Base-by-base conservation (phyloP, 495 filamentous ascomycete species). In the Zalerion maritima region DNA sequence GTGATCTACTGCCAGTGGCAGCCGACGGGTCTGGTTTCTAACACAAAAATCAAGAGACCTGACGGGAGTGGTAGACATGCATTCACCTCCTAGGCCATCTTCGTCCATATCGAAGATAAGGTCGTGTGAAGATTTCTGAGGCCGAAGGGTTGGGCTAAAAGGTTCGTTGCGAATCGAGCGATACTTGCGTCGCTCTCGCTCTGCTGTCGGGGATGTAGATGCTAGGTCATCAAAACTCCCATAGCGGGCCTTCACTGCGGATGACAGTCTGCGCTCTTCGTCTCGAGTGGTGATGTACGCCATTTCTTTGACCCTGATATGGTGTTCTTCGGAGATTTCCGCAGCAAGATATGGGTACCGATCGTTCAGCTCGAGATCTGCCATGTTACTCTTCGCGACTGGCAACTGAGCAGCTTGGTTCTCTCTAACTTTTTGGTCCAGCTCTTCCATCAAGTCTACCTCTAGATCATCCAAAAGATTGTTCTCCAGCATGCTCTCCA, bases 31-130 rank as follows among this genome's bases (percentile, higher is more conserved):
- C n/a, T n/a, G n/a, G 19, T 24, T 34, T 32, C 25, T 26, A 5
- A 21, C 18, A n/a, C n/a, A n/a, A n/a, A n/a, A n/a, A n/a, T n/a
- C n/a, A n/a, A n/a, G n/a, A n/a, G n/a, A n/a, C n/a, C n/a, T n/a
- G n/a, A n/a, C n/a, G n/a, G n/a, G n/a, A n/a, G n/a, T n/a, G n/a
- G n/a, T n/a, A n/a, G n/a, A n/a, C n/a, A n/a, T n/a, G n/a, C n/a
- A n/a, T n/a, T n/a, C 31, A 18, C 30, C 36, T 22, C 18, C 24
- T 11, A 24, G 34, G 24, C 52, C 60, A 22, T 82, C 84, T n/a
- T 87, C 83, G 33, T 93, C 86, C 82, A 93, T 93, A 35, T 84
- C 75, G 44, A 93, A 94, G 59, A 94, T 89, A 21, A 94, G 59
- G 37, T 94, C 84, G n/a, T 58, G 55, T 2, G 60, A 52, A 0